Base-by-base conservation (phyloP, 2,329 filamentous ascomycete genomes). In the Didymella arachidicola region DNA sequence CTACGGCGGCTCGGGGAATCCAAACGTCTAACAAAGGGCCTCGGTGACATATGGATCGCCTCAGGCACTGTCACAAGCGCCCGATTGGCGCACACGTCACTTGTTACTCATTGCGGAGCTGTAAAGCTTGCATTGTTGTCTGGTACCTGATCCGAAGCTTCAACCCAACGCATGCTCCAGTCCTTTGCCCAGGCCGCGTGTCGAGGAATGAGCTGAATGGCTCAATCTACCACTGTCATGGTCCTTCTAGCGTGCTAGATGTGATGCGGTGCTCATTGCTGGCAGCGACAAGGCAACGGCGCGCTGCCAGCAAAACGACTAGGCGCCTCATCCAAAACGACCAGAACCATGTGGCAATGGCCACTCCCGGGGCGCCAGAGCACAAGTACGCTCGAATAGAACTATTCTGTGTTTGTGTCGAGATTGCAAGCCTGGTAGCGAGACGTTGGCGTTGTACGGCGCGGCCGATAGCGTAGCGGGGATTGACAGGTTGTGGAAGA, bases 381-480 rank as follows among this genome's bases (percentile, higher is more conserved):
- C 27, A 47, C 36, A 47, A 44, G 38, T 41, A 42, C 36, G 12
- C 54, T 59, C 34, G 36, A 55, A 56, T 26, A 50, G 19, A 41
- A 42, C 27, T 30, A 19, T 44, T 41, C 34, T 49, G 34, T 49
- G 32, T 29, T 12, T 49, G 38, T 32, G 38, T 32, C 38, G 26
- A 22, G 19, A 42, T 25, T 49, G 30, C 55, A 59, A 60, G 16
- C 41, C 57, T 46, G 71, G 72, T 75, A 75, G 66, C 73, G 70
- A 74, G 62, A 48, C 51, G 63, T 61, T 69, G 63, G 67, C 61
- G 68, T 73, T 57, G 67, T 66, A 71, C 71, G 65, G 71, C 43
- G 66, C 69, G 68, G 68, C 70, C 70, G 72, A 74, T 71, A 60
- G 61, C 63, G 67, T 68, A 53, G 68, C 64, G 57, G 44, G 48